Conservation (phyloP, 495 filamentous ascomycete genomes). For the Podospora pseudoanserina region DNA sequence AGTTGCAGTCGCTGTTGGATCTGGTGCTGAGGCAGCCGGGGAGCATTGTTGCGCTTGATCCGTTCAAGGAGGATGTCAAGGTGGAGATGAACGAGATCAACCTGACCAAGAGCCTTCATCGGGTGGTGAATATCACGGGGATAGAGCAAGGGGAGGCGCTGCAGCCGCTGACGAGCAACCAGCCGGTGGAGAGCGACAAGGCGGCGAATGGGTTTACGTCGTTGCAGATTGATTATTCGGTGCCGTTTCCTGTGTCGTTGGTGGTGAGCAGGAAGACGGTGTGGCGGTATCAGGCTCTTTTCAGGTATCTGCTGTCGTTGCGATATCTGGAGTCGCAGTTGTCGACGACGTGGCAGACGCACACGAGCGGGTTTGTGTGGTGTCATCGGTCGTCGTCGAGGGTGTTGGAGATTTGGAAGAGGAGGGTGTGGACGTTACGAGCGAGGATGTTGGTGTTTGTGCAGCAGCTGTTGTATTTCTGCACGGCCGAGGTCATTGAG, state of each 20-base stretch:
- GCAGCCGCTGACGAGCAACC: slow-evolving; percentile 44
- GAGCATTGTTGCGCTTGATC: slow-evolving; percentile 87
- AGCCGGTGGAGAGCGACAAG: slow-evolving; percentile 71
- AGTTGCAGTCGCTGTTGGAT: slow-evolving; percentile 90
- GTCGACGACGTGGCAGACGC: slow-evolving; percentile 81
- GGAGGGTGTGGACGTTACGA: slow-evolving; percentile 84
- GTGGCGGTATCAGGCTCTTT: slow-evolving; percentile 91
- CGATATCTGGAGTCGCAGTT: slow-evolving; percentile 85
- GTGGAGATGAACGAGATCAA: slow-evolving; percentile 94
- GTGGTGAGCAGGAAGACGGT: slow-evolving; percentile 96
- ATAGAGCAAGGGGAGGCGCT: slow-evolving; percentile 80
- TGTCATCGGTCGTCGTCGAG: slow-evolving; percentile 69
- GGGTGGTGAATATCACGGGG: slow-evolving; percentile 91
- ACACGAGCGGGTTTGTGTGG: slow-evolving; percentile 82
- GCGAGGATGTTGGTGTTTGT: slow-evolving; percentile 95
- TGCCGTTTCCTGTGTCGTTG: slow-evolving; percentile 94
- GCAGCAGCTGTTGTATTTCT: slow-evolving; percentile 94
- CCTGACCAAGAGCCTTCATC: slow-evolving; percentile 88
- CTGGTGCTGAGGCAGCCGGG: slow-evolving; percentile 92
- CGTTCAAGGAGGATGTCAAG: slow-evolving; percentile 97
- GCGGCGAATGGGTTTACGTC: slow-evolving; percentile 85
- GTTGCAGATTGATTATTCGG: slow-evolving; percentile 85
- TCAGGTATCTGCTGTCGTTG: slow-evolving; percentile 84
- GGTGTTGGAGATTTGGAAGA: slow-evolving; percentile 85
- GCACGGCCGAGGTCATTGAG: slow-evolving; percentile 94